A percentile compares a stretch with the other conserved stretches of the same genome.
Evolutionary conservation across 1,284 basidiomycete species (phyloP).

Genomic region (Pterula multifida): DNA sequence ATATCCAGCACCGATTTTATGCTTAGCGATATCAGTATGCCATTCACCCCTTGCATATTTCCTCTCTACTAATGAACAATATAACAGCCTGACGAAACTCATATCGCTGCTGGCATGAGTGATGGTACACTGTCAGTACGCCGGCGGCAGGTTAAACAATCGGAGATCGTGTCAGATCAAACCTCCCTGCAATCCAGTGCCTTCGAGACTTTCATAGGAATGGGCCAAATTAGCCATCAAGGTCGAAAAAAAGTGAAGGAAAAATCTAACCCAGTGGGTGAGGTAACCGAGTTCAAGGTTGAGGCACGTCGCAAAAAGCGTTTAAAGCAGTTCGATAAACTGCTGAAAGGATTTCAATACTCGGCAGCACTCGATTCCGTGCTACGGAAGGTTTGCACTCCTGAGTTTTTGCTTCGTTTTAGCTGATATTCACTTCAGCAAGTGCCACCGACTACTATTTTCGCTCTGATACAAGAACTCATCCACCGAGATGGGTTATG

Average conservation of each 20-base stretch:
- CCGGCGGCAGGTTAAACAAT: conserved; percentile 67
- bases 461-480: conserved; percentile 89
- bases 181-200: conserved; percentile 45
- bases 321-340: conserved; percentile 80
- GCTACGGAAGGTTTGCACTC: conserved; percentile 56
- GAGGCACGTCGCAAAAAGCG: conserved; percentile 65
- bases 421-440: conserved; percentile 29
- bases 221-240: conserved; percentile 32
- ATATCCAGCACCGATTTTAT: conserved; percentile 88
- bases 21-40: conserved; percentile 80
- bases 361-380: conserved; percentile 89
- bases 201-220: conserved; percentile 65
- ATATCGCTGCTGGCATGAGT: conserved; percentile 92
- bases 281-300: conserved; percentile 61
- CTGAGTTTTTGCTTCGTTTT: not conserved
- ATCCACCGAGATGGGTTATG: conserved; percentile 86
- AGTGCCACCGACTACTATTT: conserved; percentile 75
- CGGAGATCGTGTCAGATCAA: conserved; percentile 37
- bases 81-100: conserved; percentile 84
- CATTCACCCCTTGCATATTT: conserved; percentile 8
- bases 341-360: conserved; percentile 92
- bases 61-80: conserved; percentile 7
- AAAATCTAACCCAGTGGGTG: conserved; percentile 35
- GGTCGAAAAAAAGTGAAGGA: conserved; percentile 43
- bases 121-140: conserved; percentile 92